Conservation (phyloP, 2,329 filamentous ascomycete genomes). For the Ceratocystis huliohia region DNA sequence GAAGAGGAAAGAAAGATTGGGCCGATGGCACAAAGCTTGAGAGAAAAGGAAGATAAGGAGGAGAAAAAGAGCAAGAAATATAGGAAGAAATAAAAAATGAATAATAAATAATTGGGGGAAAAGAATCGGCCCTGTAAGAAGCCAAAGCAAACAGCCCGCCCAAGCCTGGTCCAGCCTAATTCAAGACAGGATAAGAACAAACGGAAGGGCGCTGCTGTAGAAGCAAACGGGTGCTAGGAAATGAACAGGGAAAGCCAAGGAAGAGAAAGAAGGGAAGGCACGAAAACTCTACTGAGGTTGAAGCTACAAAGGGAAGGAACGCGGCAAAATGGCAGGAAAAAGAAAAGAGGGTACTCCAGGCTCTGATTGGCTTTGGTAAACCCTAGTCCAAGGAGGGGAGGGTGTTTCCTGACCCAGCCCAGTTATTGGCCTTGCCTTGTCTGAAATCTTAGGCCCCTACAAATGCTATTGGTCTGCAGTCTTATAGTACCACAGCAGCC, state of each 20-base stretch:
- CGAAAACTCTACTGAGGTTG: not conserved
- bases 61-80: slow-evolving; percentile 7
- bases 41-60: slow-evolving; percentile 12
- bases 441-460: not conserved
- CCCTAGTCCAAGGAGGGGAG: not conserved
- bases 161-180: not conserved
- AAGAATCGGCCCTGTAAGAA: not conserved
- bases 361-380: not conserved
- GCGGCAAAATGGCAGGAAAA: slow-evolving; percentile 1
- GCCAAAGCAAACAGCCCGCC: not conserved
- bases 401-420: not conserved
- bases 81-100: slow-evolving; percentile 8
- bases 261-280: not conserved
- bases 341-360: not conserved
- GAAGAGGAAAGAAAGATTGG: slow-evolving; percentile 8
- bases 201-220: not conserved
- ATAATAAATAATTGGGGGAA: not conserved
- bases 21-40: slow-evolving; percentile 9
- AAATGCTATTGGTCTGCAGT: not conserved
- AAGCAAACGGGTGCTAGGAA: not conserved
- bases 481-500: not conserved
- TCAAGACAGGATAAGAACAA: not conserved
- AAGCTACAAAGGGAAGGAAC: not conserved
- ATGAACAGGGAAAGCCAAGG: not conserved
- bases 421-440: not conserved